Percentiles rank a stretch among this genome's conserved stretches.
Evolutionary conservation across 1,139 yeast genomes (phyloP).

Genomic region (Suhomyces coccinellae): DNA sequence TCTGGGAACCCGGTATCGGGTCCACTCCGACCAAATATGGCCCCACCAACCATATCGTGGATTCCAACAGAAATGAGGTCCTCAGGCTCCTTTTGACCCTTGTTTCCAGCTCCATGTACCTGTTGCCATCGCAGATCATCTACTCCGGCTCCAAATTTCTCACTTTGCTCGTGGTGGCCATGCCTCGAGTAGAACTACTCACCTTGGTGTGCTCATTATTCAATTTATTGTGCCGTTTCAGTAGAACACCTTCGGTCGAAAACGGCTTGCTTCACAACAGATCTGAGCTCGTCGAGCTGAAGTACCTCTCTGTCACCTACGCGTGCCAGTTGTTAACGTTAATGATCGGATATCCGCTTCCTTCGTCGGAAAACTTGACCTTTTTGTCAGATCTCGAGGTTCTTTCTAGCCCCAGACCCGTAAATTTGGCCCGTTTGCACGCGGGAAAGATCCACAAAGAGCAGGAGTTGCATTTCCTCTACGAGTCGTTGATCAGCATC

Average conservation of each 20-base stretch:
- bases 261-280: conserved; percentile 29
- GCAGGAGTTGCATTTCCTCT: conserved; percentile 50
- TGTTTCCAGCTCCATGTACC: conserved; percentile 65
- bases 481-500: conserved; percentile 46
- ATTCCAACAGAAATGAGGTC: conserved; percentile 67
- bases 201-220: conserved; percentile 69
- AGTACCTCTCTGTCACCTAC: conserved; percentile 55
- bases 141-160: conserved; percentile 58
- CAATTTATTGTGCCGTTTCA: conserved; percentile 54
- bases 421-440: conserved; percentile 52
- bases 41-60: conserved; percentile 52
- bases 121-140: conserved; percentile 44
- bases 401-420: conserved; percentile 30
- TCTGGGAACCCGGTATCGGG: conserved; percentile 86
- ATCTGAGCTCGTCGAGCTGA: conserved; percentile 42
- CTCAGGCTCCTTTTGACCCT: conserved; percentile 61
- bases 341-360: conserved; percentile 67
- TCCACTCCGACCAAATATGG: conserved; percentile 35
- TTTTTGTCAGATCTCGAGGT: conserved; percentile 38
- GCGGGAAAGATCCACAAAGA: conserved; percentile 56
- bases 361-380: conserved; percentile 43
- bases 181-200: conserved; percentile 49
- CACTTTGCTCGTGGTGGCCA: conserved; percentile 54
- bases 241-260: conserved; percentile 33
- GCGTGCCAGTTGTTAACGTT: conserved; percentile 63